A percentile compares a stretch with the other conserved stretches of the same genome.
phyloP scores from a whole-genome alignment of 768 basidiomycete species.

The Naganishia antarctica region DNA sequence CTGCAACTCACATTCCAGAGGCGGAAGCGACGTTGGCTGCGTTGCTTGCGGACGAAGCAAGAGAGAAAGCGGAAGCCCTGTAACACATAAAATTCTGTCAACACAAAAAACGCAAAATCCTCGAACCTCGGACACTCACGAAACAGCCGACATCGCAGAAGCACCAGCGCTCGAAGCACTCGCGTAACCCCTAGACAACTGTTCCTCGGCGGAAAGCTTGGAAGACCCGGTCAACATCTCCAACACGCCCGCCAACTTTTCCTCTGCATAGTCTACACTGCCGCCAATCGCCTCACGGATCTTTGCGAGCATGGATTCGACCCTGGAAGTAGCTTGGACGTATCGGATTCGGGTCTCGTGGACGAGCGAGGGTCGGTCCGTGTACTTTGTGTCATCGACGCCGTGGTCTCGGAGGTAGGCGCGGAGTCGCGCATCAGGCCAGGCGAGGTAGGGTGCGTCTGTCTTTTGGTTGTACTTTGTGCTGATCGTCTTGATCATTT shows the following conservation, averaged over 20 bases:
- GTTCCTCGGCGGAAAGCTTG: constrained; percentile 46
- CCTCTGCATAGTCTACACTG: constrained; percentile 70
- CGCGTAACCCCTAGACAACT: constrained; percentile 46
- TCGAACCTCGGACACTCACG: neutral
- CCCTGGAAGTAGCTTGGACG: constrained; percentile 61
- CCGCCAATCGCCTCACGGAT: constrained; percentile 65
- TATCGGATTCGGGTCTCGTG: constrained; percentile 61
- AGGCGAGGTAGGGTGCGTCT: constrained; percentile 67
- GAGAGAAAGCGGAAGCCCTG: constrained; percentile 29
- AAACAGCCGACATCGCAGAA: constrained; percentile 35
- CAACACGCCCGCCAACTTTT: constrained; percentile 56
- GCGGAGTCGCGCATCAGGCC: constrained; percentile 89
- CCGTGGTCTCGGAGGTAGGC: constrained; percentile 78
- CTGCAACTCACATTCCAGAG: no score
- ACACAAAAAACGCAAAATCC: no score
- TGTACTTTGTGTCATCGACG: constrained; percentile 62
- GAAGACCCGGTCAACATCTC: constrained; percentile 47
- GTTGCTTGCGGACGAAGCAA: constrained; percentile 33
- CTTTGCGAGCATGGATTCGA: constrained; percentile 59
- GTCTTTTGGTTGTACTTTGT: constrained; percentile 59
- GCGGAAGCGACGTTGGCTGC: constrained; percentile 39
- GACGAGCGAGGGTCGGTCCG: constrained; percentile 67
- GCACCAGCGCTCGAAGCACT: constrained; percentile 37
- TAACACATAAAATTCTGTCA: no score
- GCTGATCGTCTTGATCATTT: constrained; percentile 47